Base-by-base conservation (phyloP, 352 stramenopile genomes). In the Phytophthora hibernalis region DNA sequence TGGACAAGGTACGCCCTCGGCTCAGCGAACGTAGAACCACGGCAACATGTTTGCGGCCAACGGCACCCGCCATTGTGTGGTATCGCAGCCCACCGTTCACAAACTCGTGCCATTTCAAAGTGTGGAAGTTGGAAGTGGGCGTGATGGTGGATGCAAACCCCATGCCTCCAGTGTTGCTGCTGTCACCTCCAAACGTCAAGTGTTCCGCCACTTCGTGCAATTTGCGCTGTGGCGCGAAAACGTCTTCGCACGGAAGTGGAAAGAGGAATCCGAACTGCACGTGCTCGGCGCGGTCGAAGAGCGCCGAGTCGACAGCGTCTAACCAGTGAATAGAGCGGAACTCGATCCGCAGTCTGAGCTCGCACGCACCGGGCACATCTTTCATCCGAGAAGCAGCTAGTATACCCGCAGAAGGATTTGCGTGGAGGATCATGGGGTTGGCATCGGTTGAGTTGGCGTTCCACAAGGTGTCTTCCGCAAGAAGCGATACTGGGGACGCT, bases 181-280 rank as follows among this genome's bases (percentile, higher is more conserved):
- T 57, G 26, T 70, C 54, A 31, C 72, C 68, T 10, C 82, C 74
- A 76, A 86, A 90, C 37, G 83, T 91, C 24, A 95, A 72, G 28
- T 89, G 77, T 16, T 91, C 83, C 0, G 86, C 86, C 10, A 95
- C 78, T 65, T 93, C 79, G 45, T 90, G 77, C 22, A 95, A 61
- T 63, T 95, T 95, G 53, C 85, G 82, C 54, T 95, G 85, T 13
- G 87, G 75, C 0, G 87, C 77, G 24, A 95, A 89, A 5, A 92
- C 79, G 66, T 95, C 87, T 74, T 95, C 87, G 45, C 80, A 92
- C 16, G 87, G 87, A 15, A 95, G 63, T 1, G 85, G 87, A 47
- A 95, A 95, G 2, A 95, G 59, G 21, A 93, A 87, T 0, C 85
- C 79, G 20, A 93, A 82, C 42, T 93, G 77, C 24, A 91, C 70